A percentile compares a stretch with the other conserved stretches of the same genome.
Evolutionary conservation across 805 yeast genomes (phyloP).

Genomic region (Starmerella geochares): DNA sequence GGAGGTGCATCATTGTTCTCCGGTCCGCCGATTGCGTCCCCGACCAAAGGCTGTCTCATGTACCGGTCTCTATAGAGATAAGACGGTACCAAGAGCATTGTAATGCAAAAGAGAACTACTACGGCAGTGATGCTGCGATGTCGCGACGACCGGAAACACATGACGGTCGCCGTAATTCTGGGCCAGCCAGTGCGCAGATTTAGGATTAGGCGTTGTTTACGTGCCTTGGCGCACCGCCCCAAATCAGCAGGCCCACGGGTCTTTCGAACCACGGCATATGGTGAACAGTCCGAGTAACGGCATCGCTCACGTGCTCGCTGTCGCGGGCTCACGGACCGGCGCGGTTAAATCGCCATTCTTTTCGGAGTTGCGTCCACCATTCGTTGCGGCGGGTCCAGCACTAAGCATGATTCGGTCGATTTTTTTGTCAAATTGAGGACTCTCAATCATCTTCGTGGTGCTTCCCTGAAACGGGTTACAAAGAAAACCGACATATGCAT

Average conservation of each 20-base stretch:
- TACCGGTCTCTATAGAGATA: background rate
- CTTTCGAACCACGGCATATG: background rate
- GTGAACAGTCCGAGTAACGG: slow-evolving; percentile 31
- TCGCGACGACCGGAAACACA: background rate
- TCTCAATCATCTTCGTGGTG: slow-evolving; percentile 19
- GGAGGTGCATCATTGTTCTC: background rate
- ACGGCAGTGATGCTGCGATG: background rate
- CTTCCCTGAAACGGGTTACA: slow-evolving; percentile 31
- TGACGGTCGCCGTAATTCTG: too few species aligned
- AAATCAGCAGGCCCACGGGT: background rate
- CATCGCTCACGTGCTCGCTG: background rate
- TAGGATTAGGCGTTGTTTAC: background rate
- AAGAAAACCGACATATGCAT: slow-evolving; percentile 28
- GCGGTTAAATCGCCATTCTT: background rate
- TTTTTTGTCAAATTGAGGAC: slow-evolving; percentile 27
- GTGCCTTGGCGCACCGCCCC: background rate
- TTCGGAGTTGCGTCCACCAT: background rate
- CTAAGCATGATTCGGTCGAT: slow-evolving; percentile 5
- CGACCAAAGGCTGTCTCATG: background rate
- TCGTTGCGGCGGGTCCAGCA: background rate
- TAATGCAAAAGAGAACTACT: background rate
- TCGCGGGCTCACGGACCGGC: background rate
- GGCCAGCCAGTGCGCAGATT: too few species aligned
- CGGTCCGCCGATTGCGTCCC: too few species aligned
- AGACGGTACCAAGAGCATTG: background rate